Base-by-base conservation (phyloP, 257 asterid genomes). In the Schizonepeta tenuifolia region DNA sequence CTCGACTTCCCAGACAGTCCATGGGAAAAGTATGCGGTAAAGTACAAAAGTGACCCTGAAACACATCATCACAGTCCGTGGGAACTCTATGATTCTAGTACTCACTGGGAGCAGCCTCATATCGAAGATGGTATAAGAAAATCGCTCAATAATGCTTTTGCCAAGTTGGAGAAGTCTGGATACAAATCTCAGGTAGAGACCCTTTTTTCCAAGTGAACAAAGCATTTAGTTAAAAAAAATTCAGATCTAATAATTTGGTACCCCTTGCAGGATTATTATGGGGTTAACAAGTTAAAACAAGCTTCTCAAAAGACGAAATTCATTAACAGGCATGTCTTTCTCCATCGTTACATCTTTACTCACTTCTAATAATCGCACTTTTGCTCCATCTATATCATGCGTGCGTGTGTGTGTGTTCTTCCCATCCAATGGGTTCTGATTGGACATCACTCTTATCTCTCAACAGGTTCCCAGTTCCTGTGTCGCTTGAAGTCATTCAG, bases 61-160 rank as follows among this genome's bases (percentile, higher is more conserved):
- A 86, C 85, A 33, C 97, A 88, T 81, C 81, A 75, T 67, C 99
- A 94, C 84, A 89, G 97, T 79, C 97, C 99, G 24, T 94, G 99
- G 99, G 99, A 94, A 76, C 97, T 94, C 40, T 82, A 82, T 78
- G 97, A 94, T 78, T 66, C 84, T 15, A 79, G 71, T 77, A 67
- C 83, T 26, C 85, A 78, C 2, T 84, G 89, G 93, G 91, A 89
- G 75, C 89, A 82, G 70, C 95, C 96, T 75, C 96, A 64, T 75
- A 86, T 94, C 44, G 87, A 86, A 71, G 89, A 80, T 64, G 87
- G 82, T 46, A 70, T 76, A 66, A 84, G 92, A 78, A 83, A 80
- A 56, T 78, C 75, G 75, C 86, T 94, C 75, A 80, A 84, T 66
- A 72, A 3, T 72, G 85, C 89, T 35, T 73, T 94, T 65, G 73